These are phyloP conservation scores for Colletotrichum limetticola DNA, from an alignment of 2,329 filamentous ascomycete species.

Conservation along the genomic window DNA sequence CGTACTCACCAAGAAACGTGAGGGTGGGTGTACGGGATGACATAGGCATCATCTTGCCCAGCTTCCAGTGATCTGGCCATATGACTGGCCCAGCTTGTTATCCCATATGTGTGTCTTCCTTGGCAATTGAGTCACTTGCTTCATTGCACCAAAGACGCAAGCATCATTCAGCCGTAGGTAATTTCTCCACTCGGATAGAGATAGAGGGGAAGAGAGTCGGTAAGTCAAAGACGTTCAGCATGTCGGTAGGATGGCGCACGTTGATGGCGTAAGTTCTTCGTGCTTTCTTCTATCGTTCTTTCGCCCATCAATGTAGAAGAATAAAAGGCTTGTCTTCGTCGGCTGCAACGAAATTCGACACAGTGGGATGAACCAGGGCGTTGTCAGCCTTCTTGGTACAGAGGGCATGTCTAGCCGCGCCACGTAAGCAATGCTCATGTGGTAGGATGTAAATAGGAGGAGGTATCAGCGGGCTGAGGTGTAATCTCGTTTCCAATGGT, in stretches of 20 bases:
- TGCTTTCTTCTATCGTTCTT: not conserved
- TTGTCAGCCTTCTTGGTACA: not conserved
- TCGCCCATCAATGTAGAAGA: conserved; percentile 8
- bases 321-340: conserved; percentile 12
- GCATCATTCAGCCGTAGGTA: not conserved
- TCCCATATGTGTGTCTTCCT: conserved; percentile 13
- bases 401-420: not conserved
- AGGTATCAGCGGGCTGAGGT: not conserved
- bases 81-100: not conserved
- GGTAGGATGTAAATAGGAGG: not conserved
- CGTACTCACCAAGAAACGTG: not conserved
- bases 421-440: not conserved
- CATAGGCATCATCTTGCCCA: not conserved
- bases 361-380: not conserved
- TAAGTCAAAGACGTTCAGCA: not conserved
- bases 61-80: not conserved
- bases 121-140: not conserved
- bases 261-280: conserved; percentile 1
- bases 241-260: conserved; percentile 13
- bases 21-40: not conserved
- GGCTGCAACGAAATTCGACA: not conserved
- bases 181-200: not conserved
- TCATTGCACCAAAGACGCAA: not conserved
- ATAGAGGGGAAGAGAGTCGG: not conserved
- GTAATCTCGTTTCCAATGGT: not conserved